Conservation (phyloP, 176 grass and related monocot species). For the Ensete ventricosum region DNA sequence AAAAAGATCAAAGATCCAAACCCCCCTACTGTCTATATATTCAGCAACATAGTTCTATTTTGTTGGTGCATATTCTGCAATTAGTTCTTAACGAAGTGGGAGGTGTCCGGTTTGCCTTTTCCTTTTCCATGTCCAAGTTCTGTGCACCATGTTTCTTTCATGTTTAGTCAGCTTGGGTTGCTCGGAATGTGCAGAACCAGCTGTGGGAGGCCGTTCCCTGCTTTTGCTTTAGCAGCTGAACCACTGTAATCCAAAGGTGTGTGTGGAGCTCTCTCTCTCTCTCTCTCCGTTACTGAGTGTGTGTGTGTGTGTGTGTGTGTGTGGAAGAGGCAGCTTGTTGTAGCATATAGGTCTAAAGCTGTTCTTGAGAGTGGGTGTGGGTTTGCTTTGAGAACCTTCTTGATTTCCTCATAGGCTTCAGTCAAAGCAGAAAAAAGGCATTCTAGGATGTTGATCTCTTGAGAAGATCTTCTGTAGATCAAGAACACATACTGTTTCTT, state of each 20-base stretch:
- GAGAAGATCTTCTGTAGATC: too few species aligned
- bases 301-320: too few species aligned
- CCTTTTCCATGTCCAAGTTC: background rate
- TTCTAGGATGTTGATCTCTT: too few species aligned
- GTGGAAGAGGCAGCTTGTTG: too few species aligned
- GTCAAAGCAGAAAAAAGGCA: conserved; percentile 32
- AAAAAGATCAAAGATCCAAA: background rate
- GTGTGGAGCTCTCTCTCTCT: conserved; percentile 5
- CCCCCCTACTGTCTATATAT: background rate
- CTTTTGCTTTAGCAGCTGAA: conserved; percentile 24
- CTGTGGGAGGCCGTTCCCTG: background rate
- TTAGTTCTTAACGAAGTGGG: background rate
- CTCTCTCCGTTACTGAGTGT: background rate
- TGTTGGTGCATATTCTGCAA: background rate
- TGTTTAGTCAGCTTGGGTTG: background rate
- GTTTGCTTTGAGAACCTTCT: too few species aligned
- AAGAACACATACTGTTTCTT: too few species aligned
- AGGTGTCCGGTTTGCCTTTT: background rate
- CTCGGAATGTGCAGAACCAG: too few species aligned
- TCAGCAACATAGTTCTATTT: background rate
- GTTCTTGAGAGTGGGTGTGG: too few species aligned
- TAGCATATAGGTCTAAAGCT: too few species aligned
- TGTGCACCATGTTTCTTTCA: background rate
- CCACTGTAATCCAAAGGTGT: background rate
- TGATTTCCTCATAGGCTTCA: conserved; percentile 29